A percentile compares a stretch with the other conserved stretches of the same genome.
Evolutionary conservation across 495 filamentous ascomycete species (phyloP).

Genomic region (Lasiosphaeris hirsuta): DNA sequence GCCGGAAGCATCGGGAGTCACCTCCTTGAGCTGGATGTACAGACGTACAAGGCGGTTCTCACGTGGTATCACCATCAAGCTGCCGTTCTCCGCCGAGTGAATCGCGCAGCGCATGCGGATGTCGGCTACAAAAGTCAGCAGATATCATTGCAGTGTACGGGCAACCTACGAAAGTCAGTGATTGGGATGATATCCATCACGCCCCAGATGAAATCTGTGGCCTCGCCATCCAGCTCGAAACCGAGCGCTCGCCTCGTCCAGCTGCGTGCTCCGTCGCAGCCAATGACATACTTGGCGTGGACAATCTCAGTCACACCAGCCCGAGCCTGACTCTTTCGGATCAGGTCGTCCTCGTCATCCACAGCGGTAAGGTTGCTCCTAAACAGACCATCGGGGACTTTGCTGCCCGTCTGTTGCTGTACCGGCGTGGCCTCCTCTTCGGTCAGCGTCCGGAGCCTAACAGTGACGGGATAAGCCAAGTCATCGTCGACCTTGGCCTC

Average conservation of each 20-base stretch:
- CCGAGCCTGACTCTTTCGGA: constrained; percentile 30
- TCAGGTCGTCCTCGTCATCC: constrained; percentile 53
- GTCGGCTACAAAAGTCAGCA: constrained; percentile 42
- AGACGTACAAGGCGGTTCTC: constrained; percentile 64
- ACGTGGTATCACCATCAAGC: constrained; percentile 67
- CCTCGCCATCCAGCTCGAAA: constrained; percentile 52
- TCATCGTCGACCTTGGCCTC: constrained; percentile 43
- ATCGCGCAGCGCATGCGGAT: constrained; percentile 68
- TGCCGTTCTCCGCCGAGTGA: constrained; percentile 62
- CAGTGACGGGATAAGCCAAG: constrained; percentile 51
- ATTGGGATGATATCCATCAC: constrained; percentile 65
- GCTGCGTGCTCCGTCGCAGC: constrained; percentile 65
- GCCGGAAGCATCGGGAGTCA: constrained; percentile 34
- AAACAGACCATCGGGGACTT: constrained; percentile 45
- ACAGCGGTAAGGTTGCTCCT: constrained; percentile 50
- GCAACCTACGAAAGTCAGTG: constrained; percentile 54
- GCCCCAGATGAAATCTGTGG: constrained; percentile 63
- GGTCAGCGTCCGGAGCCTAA: constrained; percentile 43
- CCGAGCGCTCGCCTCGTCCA: constrained; percentile 59
- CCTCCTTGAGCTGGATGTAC: constrained; percentile 65
- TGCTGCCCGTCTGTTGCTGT: constrained; percentile 34
- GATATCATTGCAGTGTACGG: background rate
- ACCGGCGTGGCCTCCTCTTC: constrained; percentile 45
- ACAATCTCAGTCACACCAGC: constrained; percentile 40
- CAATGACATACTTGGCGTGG: constrained; percentile 64